Evolutionary conservation across 2,329 filamentous ascomycete species (phyloP).

Genomic region (Trichoderma simmonsii): DNA sequence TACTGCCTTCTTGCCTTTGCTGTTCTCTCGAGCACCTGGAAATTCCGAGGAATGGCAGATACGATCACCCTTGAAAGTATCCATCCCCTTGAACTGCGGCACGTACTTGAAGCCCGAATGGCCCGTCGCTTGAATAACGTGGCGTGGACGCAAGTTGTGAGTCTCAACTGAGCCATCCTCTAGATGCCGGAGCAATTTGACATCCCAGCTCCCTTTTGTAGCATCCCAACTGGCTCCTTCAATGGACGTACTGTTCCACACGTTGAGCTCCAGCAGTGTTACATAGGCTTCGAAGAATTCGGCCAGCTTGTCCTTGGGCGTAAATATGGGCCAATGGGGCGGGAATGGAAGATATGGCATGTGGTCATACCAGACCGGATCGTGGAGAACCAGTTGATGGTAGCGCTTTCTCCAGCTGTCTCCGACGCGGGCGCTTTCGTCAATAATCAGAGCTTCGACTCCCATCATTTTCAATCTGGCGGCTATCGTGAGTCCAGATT

Average conservation of each 20-base stretch:
- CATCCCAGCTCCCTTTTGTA: constrained; percentile 49
- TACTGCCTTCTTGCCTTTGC: constrained; percentile 56
- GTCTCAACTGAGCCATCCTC: constrained; percentile 47
- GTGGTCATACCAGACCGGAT: constrained; percentile 61
- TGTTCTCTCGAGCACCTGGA: constrained; percentile 45
- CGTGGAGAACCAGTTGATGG: constrained; percentile 64
- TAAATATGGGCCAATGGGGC: constrained; percentile 64
- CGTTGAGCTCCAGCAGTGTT: constrained; percentile 62
- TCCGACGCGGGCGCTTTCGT: constrained; percentile 55
- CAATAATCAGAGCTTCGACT: constrained; percentile 55
- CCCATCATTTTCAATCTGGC: constrained; percentile 59
- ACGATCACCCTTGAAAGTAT: constrained; percentile 55
- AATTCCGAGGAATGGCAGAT: constrained; percentile 63
- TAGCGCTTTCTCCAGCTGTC: constrained; percentile 65
- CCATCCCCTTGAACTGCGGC: constrained; percentile 55
- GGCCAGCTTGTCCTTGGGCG: constrained; percentile 67
- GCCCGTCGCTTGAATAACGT: constrained; percentile 65
- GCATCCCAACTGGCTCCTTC: constrained; percentile 50
- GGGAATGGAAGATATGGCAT: constrained; percentile 65
- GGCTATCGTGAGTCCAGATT: constrained; percentile 56
- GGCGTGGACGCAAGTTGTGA: constrained; percentile 57
- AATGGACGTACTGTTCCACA: constrained; percentile 58
- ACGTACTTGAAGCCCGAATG: constrained; percentile 64
- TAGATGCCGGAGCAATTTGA: constrained; percentile 50
- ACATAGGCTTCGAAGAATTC: constrained; percentile 68